Evolutionary conservation across 1,284 basidiomycete genomes (phyloP).

Genomic region (Cutaneotrichosporon sp.): DNA sequence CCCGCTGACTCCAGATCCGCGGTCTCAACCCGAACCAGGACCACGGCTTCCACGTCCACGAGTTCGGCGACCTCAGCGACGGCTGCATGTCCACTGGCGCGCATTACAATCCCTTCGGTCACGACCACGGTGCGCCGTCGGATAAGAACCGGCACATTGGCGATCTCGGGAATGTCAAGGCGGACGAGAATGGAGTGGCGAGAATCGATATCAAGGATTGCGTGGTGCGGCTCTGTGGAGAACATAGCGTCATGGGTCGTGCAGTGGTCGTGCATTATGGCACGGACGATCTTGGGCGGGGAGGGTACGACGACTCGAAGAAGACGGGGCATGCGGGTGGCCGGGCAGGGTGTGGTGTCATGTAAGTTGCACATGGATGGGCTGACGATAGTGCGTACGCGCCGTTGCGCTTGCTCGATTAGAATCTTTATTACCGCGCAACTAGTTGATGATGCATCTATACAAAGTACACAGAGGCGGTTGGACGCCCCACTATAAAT

Average conservation of each 20-base stretch:
- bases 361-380: not conserved
- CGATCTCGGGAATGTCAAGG: constrained; percentile 23
- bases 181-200: not conserved
- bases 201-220: constrained; percentile 5
- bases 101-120: constrained; percentile 21
- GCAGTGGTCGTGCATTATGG: constrained; percentile 19
- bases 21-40: constrained; percentile 14
- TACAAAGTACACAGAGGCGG: not conserved
- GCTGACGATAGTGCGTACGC: not conserved
- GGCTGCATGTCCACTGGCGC: constrained; percentile 17
- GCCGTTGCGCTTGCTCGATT: not conserved
- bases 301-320: constrained; percentile 18
- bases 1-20: constrained; percentile 13
- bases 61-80: constrained; percentile 17
- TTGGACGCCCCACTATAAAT: constrained; percentile 1
- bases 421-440: not conserved
- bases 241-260: constrained; percentile 15
- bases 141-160: constrained; percentile 19
- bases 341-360: constrained; percentile 21
- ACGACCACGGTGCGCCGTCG: constrained; percentile 18
- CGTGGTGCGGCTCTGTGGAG: constrained; percentile 14
- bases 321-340: constrained; percentile 21
- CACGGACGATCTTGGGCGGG: constrained; percentile 19
- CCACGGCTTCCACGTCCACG: constrained; percentile 27
- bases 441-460: constrained; percentile 2